Conservation (phyloP, 2,329 filamentous ascomycete species). For the Pseudogymnoascus sp. region DNA sequence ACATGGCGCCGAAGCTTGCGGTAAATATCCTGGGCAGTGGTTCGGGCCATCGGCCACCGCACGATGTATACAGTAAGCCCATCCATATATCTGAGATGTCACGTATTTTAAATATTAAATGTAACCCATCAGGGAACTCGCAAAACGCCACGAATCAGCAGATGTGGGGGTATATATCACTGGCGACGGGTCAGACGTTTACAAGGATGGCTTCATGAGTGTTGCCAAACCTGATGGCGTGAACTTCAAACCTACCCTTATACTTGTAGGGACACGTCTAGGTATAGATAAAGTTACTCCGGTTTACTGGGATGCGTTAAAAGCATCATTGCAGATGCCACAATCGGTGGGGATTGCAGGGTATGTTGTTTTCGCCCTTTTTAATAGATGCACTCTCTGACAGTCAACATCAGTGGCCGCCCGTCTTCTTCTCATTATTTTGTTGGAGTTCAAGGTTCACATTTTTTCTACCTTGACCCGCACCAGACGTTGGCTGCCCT, state of each 20-base stretch:
- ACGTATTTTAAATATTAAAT: slow-evolving; percentile 14
- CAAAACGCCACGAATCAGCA: slow-evolving; percentile 52
- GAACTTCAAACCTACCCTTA: slow-evolving; percentile 71
- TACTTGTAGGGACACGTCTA: slow-evolving; percentile 79
- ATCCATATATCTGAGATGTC: not conserved
- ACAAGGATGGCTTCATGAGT: slow-evolving; percentile 78
- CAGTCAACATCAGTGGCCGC: slow-evolving; percentile 55
- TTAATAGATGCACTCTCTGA: slow-evolving; percentile 3
- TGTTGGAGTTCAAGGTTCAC: slow-evolving; percentile 61
- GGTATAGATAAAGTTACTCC: slow-evolving; percentile 92
- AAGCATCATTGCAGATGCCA: slow-evolving; percentile 71
- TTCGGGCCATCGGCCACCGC: slow-evolving; percentile 97
- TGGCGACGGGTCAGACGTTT: slow-evolving; percentile 83
- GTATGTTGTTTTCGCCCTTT: slow-evolving; percentile 39
- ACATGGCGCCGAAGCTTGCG: slow-evolving; percentile 77
- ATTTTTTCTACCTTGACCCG: slow-evolving; percentile 91
- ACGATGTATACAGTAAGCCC: slow-evolving; percentile 77
- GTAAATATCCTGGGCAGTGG: slow-evolving; percentile 95
- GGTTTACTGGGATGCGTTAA: slow-evolving; percentile 91
- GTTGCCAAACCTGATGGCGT: slow-evolving; percentile 61
- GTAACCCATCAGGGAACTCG: slow-evolving; percentile 54
- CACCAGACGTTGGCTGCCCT: slow-evolving; percentile 75
- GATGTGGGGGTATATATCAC: slow-evolving; percentile 78
- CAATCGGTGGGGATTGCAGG: slow-evolving; percentile 96
- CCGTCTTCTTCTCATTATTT: slow-evolving; percentile 76